These are phyloP conservation scores for Paramecium caudatum DNA, from an alignment of 73 alveolate species.

Conservation along the genomic window DNA sequence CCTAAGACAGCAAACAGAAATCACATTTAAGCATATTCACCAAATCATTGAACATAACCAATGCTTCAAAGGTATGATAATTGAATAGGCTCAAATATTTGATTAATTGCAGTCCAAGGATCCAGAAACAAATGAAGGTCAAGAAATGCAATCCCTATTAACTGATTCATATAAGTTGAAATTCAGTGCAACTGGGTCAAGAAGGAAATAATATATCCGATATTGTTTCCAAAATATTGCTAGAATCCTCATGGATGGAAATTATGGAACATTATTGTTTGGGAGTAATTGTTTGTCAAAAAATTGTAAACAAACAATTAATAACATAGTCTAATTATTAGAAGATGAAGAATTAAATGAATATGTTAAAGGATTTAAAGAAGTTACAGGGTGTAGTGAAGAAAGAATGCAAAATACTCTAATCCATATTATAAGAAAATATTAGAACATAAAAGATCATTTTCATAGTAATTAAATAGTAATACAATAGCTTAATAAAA, in stretches of 20 bases:
- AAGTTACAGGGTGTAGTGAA: constrained; percentile 64
- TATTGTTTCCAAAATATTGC: constrained; percentile 67
- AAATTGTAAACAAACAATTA: constrained; percentile 41
- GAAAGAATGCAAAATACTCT: constrained; percentile 37
- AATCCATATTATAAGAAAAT: constrained; percentile 49
- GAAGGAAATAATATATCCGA: constrained; percentile 4
- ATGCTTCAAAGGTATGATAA: constrained; percentile 61
- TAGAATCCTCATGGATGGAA: constrained; percentile 63
- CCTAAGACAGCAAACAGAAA: constrained; percentile 47
- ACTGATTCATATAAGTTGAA: constrained; percentile 60
- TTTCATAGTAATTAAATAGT: constrained; percentile 40
- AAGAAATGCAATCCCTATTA: constrained; percentile 14
- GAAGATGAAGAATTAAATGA: constrained; percentile 77
- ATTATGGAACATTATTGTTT: constrained; percentile 58
- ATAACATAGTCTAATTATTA: constrained; percentile 21
- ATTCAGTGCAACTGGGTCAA: constrained; percentile 70
- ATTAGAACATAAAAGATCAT: constrained; percentile 49
- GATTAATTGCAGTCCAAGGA: constrained; percentile 62
- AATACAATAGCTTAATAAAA: neutral
- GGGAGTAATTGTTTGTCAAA: constrained; percentile 42
- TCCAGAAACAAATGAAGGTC: constrained; percentile 42
- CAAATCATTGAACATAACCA: constrained; percentile 1
- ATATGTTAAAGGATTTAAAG: constrained; percentile 68
- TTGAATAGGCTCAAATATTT: constrained; percentile 64
- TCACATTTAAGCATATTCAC: constrained; percentile 13